Evolutionary conservation across 2,329 filamentous ascomycete genomes (phyloP).

Genomic region (Trichoderma endophyticum): DNA sequence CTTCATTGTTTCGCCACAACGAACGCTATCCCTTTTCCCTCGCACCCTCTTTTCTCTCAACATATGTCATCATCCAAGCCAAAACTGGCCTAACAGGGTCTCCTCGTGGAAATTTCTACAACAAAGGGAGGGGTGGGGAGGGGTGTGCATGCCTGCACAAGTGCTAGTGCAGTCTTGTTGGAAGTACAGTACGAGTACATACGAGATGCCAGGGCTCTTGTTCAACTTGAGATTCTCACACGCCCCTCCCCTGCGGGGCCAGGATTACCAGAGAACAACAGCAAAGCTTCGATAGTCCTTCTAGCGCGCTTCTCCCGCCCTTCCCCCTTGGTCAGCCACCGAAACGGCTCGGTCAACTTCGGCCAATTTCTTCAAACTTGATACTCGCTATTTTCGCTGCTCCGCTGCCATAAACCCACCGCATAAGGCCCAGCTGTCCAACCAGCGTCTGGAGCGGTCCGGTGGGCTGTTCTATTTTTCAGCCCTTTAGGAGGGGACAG

Average conservation of each 20-base stretch:
- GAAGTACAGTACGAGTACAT: neutral
- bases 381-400: slow-evolving; percentile 12
- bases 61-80: slow-evolving; percentile 3
- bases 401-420: slow-evolving; percentile 6
- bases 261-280: neutral
- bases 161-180: neutral
- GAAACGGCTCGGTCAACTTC: slow-evolving; percentile 15
- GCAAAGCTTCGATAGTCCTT: slow-evolving; percentile 18
- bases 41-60: neutral
- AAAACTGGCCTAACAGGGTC: slow-evolving; percentile 15
- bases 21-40: neutral
- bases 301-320: slow-evolving; percentile 20
- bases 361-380: slow-evolving; percentile 15
- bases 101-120: slow-evolving; percentile 15
- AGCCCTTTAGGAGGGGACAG: neutral
- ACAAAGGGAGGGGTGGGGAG: slow-evolving; percentile 2
- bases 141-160: neutral
- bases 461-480: neutral
- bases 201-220: neutral
- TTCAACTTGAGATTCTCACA: slow-evolving; percentile 5
- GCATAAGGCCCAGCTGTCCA: neutral
- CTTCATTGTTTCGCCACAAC: neutral
- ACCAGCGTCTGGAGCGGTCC: neutral
- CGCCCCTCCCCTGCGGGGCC: neutral
- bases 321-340: slow-evolving; percentile 8